Evolutionary conservation across 495 filamentous ascomycete species (phyloP).

Genomic region (Penicillium flavigenum): DNA sequence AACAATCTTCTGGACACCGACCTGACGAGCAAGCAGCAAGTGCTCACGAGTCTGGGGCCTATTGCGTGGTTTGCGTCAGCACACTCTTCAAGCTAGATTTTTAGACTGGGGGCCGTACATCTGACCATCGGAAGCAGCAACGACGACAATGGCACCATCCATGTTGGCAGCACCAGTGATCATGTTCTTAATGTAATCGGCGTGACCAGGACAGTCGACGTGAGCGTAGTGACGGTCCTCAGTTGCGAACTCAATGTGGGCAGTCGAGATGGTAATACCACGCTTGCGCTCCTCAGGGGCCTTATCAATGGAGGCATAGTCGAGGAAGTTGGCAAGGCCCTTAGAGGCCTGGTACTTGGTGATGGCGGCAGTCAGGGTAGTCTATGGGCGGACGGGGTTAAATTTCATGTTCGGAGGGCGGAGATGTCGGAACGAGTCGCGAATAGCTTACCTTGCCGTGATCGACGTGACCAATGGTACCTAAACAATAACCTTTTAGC

Average conservation of each 20-base stretch:
- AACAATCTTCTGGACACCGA: constrained; percentile 95
- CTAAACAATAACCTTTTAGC: constrained; percentile 40
- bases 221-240: constrained; percentile 93
- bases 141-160: constrained; percentile 98
- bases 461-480: constrained; percentile 99
- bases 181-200: constrained; percentile 99
- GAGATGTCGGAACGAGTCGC: constrained; percentile 6
- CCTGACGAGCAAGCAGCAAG: constrained; percentile 93
- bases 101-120: constrained; percentile 57
- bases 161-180: constrained; percentile 96
- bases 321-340: constrained; percentile 88
- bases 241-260: constrained; percentile 97
- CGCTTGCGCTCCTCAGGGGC: constrained; percentile 98
- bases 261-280: constrained; percentile 98
- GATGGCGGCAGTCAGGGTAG: constrained; percentile 95
- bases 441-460: constrained; percentile 81
- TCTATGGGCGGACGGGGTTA: constrained; percentile 54
- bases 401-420: constrained; percentile 16
- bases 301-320: constrained; percentile 98
- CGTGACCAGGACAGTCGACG: constrained; percentile 99
- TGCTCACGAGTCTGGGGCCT: constrained; percentile 98
- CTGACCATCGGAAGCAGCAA: constrained; percentile 97
- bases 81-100: neutral
- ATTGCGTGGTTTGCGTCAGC: constrained; percentile 25
- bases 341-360: constrained; percentile 95